Base-by-base conservation (phyloP, 225 moss, liverwort and hornwort genomes). In the Antitrichia curtipendula region DNA sequence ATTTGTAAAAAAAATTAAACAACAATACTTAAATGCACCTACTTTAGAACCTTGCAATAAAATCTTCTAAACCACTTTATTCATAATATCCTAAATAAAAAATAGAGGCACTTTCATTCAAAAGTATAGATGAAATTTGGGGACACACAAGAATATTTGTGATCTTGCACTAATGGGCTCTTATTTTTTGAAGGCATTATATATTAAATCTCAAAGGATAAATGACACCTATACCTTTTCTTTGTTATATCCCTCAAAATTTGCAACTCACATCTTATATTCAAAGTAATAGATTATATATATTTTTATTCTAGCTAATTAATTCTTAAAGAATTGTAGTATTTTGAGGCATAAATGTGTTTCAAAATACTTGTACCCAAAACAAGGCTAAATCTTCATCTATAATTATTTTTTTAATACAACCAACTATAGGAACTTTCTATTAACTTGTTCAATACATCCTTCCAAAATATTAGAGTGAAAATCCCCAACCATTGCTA, bases 271-370 rank as follows among this genome's bases (percentile, higher is more conserved):
- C 10, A 28, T 45, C 10, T 28, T 45, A 28, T 71, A 71, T 43
- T 41, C 3, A 41, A 70, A 27, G 1, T 5, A 41, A 3, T 15
- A 15, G 5, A 25, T 41, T 24, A 9, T 15, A 41, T 24, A n/a
- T n/a, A n/a, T 0, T 12, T 24, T 22, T 68, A 1, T 14, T 25
- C 3, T 16, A 43, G 3, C 3, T 41, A 27, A 25, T 70, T 4
- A 3, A 8, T 0, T 0, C 0, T 2, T 27, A 9, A 25, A 27
- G 0, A 1, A 70, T 16, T 27, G 5, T 2, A 40, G 1, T 70
- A 6, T 41, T 40, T 41, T 41, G 4, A 40, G 14, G 14, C 13
- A 8, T 1, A 25, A 69, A 24, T 15, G 2, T 70, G 41, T 25
- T 41, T 25, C 5, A 41, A 69, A 25, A 14, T 41, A 41, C 3